Evolutionary conservation across 371 early-diverging fungal genomes (phyloP).

Genomic region (Mycotypha africana): DNA sequence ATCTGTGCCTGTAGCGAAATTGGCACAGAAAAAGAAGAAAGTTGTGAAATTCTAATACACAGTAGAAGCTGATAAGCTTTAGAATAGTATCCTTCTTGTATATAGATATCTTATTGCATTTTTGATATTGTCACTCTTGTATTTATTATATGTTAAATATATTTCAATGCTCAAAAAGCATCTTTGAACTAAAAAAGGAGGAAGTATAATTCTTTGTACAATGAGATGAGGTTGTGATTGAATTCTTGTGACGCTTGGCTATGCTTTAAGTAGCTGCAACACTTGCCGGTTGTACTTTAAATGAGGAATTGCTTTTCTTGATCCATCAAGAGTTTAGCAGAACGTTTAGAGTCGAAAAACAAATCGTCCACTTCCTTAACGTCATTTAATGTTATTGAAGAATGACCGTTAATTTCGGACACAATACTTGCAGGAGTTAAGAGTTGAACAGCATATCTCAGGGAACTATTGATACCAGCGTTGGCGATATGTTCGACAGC

Average conservation of each 20-base stretch:
- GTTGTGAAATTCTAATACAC: constrained; percentile 23
- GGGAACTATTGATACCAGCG: constrained; percentile 77
- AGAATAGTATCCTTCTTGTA: not conserved
- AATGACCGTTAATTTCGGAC: constrained; percentile 79
- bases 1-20: not conserved
- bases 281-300: no score
- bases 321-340: constrained; percentile 60
- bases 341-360: constrained; percentile 91
- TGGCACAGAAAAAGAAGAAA: constrained; percentile 13
- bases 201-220: no score
- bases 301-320: constrained; percentile 36
- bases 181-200: no score
- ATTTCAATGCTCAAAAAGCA: not conserved
- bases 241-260: no score
- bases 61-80: no score
- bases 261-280: no score
- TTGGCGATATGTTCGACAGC: constrained; percentile 77
- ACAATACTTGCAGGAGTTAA: constrained; percentile 90
- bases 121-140: not conserved
- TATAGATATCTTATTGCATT: no score
- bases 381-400: constrained; percentile 74
- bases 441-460: constrained; percentile 96
- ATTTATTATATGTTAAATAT: not conserved
- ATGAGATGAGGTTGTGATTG: no score
- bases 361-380: constrained; percentile 79